These are phyloP conservation scores for Grammothele lineata DNA, from an alignment of 768 basidiomycete genomes.

Conservation along the genomic window DNA sequence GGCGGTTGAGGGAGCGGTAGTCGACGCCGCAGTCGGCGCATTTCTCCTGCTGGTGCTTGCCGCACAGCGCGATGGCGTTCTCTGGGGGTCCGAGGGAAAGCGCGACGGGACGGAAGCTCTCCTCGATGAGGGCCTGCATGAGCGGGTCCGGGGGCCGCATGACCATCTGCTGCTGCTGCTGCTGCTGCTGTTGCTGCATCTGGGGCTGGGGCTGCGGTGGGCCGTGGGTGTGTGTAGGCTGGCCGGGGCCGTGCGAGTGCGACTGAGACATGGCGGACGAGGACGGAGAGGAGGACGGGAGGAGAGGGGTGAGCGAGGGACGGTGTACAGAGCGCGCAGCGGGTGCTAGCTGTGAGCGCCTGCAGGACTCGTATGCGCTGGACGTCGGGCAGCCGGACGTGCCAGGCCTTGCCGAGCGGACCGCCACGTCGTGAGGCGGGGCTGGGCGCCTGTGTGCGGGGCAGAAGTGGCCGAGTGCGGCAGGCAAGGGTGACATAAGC, in stretches of 20 bases:
- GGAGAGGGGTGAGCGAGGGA: background rate
- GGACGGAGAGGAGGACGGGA: background rate
- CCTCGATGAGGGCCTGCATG: slow-evolving; percentile 74
- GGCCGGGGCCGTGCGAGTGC: slow-evolving; percentile 59
- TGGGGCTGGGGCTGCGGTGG: slow-evolving; percentile 27
- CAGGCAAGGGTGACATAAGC: slow-evolving; percentile 9
- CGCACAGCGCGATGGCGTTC: slow-evolving; percentile 55
- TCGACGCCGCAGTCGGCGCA: slow-evolving; percentile 73
- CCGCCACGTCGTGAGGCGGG: slow-evolving; percentile 16
- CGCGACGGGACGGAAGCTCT: slow-evolving; percentile 57
- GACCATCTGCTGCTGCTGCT: slow-evolving; percentile 38
- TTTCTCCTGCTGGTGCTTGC: slow-evolving; percentile 63
- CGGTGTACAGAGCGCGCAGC: background rate
- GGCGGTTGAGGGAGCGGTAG: slow-evolving; percentile 70
- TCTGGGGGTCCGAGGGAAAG: slow-evolving; percentile 53
- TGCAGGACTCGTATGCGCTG: background rate
- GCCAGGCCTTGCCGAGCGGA: no score
- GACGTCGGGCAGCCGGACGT: no score
- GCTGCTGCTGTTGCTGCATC: slow-evolving; percentile 26
- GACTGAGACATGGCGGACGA: slow-evolving; percentile 52
- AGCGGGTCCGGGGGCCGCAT: slow-evolving; percentile 57
- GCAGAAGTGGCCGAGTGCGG: background rate
- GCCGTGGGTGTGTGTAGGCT: slow-evolving; percentile 43
- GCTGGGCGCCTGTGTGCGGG: no score
- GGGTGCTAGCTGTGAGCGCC: slow-evolving; percentile 2